phyloP scores from a whole-genome alignment of 1,284 basidiomycete genomes.

The Caloboletus firmus region DNA sequence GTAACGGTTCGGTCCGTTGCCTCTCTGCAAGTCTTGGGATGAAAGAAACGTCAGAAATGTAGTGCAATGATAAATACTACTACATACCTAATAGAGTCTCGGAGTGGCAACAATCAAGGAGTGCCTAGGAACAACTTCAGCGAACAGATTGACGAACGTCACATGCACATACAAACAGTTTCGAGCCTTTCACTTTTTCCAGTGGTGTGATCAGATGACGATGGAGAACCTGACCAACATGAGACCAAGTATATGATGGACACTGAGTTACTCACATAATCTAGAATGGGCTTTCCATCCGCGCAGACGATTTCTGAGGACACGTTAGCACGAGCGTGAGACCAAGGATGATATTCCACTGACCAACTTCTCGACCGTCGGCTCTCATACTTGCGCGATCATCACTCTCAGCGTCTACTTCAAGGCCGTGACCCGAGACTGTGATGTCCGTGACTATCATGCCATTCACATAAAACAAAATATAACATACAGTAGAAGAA shows the following conservation, averaged over 20 bases:
- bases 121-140: slow-evolving; percentile 19
- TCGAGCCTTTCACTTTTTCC: slow-evolving; percentile 19
- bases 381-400: slow-evolving; percentile 26
- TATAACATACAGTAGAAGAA: slow-evolving; percentile 39
- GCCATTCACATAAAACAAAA: not conserved
- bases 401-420: slow-evolving; percentile 21
- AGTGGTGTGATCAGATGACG: slow-evolving; percentile 21
- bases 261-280: slow-evolving; percentile 16
- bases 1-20: slow-evolving; percentile 17
- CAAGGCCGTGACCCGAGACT: slow-evolving; percentile 38
- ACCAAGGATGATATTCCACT: not conserved
- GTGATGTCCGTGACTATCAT: not conserved
- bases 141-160: not conserved
- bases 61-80: not conserved
- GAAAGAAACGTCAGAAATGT: not conserved
- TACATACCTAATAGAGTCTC: slow-evolving; percentile 29
- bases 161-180: slow-evolving; percentile 19
- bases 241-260: not conserved
- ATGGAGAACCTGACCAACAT: slow-evolving; percentile 21
- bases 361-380: slow-evolving; percentile 39
- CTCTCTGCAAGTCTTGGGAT: slow-evolving; percentile 20
- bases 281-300: slow-evolving; percentile 23
- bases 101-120: slow-evolving; percentile 36
- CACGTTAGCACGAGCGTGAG: not conserved
- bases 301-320: slow-evolving; percentile 24